Evolutionary conservation across 768 basidiomycete genomes (phyloP), one percentile per base, ranked within the genome.

Genomic region (Coprinellus aureogranulatus): DNA sequence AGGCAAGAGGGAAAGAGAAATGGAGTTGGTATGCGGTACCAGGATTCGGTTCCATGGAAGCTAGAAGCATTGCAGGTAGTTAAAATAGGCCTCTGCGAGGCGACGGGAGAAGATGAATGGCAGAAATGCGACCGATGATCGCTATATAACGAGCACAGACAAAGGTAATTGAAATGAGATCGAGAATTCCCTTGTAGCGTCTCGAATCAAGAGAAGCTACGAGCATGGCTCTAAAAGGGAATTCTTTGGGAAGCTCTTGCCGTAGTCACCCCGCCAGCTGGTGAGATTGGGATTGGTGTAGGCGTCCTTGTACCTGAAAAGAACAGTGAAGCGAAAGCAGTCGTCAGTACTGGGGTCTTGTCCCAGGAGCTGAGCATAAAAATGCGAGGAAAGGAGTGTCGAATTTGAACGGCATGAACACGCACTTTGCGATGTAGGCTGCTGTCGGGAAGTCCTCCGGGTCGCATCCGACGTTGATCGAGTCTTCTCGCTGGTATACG

Each of bases 401-500:
- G n/a, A n/a, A 8, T 56, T 37, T 14, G 34, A 44, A 34, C 37
- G 50, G 40, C 20, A 46, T 22, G 59, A 20, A 71, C n/a, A n/a
- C 73, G 50, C 67, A 85, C 81, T 68, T 65, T 46, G 82, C 73
- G 62, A 90, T 92, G 66, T 92, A 92, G 23, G 76, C 70, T 11
- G 76, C 70, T 1, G 89, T 91, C 2, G 89, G 89, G 60, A 79
- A 83, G 41, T 75, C 68, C 30, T 69, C 67, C 2, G 89, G 89
- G 64, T 85, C 75, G 63, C 89, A 91, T 45, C 89, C 89, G 48
- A 90, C 77, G 65, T 88, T 87, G 50, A 78, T 76, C 16, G 72
- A 64, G 46, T 81, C 67, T 42, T 74, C 65, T 34, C 78, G 76
- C 62, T 90, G 90, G 65, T 91, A 92, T 3, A 92, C 85, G 18